These are phyloP conservation scores for Nannochloropsis granulata DNA, from an alignment of 108 stramenopile genomes.

Conservation along the genomic window DNA sequence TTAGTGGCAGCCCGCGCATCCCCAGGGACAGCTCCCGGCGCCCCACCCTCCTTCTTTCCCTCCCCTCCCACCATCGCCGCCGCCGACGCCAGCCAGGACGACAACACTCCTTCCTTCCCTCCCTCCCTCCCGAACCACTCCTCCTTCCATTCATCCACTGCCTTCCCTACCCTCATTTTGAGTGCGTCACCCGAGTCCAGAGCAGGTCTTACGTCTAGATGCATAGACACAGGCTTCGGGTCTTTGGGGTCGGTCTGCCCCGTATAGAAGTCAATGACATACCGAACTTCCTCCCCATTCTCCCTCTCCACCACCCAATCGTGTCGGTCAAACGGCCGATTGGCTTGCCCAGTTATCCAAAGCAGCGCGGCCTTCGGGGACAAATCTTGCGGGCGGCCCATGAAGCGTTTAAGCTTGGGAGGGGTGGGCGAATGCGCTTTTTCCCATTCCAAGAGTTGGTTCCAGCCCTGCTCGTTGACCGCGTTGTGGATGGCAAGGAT, in stretches of 20 bases:
- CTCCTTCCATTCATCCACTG: too few species aligned
- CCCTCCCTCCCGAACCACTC: too few species aligned
- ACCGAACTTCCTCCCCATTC: slow-evolving; percentile 47
- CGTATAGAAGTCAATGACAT: slow-evolving; percentile 91
- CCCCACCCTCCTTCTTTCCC: too few species aligned
- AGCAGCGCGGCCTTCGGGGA: slow-evolving; percentile 69
- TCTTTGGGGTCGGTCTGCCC: slow-evolving; percentile 12
- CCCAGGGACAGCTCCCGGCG: too few species aligned
- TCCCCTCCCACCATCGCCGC: too few species aligned
- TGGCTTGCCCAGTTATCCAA: slow-evolving; percentile 23
- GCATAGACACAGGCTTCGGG: slow-evolving; percentile 44
- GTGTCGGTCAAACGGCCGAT: slow-evolving; percentile 87
- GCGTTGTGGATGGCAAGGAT: slow-evolving; percentile 83
- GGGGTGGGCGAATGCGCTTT: background rate
- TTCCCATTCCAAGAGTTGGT: background rate
- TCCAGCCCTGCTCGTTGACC: slow-evolving; percentile 84
- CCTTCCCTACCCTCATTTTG: too few species aligned
- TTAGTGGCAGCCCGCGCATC: too few species aligned
- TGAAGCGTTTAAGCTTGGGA: slow-evolving; percentile 61
- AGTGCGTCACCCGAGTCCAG: slow-evolving; percentile 1
- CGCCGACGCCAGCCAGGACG: too few species aligned
- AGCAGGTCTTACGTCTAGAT: slow-evolving; percentile 71
- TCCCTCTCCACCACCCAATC: slow-evolving; percentile 76
- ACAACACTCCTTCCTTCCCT: too few species aligned
- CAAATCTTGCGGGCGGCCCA: slow-evolving; percentile 71